Evolutionary conservation across 805 yeast genomes (phyloP).

Genomic region (Metschnikowia colocasiae): DNA sequence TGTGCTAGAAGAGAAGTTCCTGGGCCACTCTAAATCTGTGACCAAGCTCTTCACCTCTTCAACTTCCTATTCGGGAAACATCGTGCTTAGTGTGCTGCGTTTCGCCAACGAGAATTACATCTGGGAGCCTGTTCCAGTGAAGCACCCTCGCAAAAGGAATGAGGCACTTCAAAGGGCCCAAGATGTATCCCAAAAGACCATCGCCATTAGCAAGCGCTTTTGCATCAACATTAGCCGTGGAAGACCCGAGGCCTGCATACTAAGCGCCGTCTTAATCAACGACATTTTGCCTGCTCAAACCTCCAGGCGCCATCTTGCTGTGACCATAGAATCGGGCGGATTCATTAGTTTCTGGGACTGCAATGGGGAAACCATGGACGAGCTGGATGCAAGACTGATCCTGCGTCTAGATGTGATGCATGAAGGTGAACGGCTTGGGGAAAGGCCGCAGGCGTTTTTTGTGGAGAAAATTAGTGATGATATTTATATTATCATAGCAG

Average conservation of each 20-base stretch:
- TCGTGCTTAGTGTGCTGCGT: slow-evolving; percentile 36
- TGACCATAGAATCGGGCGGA: slow-evolving; percentile 30
- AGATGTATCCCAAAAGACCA: neutral
- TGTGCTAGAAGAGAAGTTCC: slow-evolving; percentile 47
- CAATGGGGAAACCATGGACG: slow-evolving; percentile 28
- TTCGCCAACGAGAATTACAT: slow-evolving; percentile 37
- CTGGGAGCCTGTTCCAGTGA: slow-evolving; percentile 38
- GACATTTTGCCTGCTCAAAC: slow-evolving; percentile 20
- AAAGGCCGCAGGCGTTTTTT: slow-evolving; percentile 25
- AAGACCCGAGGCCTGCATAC: slow-evolving; percentile 19
- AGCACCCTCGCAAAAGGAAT: neutral
- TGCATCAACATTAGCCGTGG: slow-evolving; percentile 20
- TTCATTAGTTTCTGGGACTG: slow-evolving; percentile 63
- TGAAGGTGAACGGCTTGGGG: slow-evolving; percentile 5
- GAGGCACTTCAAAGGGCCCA: neutral
- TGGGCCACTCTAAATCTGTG: slow-evolving; percentile 86
- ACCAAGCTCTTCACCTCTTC: slow-evolving; percentile 61
- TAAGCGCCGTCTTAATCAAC: slow-evolving; percentile 32
- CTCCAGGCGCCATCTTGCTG: slow-evolving; percentile 30
- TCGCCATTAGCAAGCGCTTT: slow-evolving; percentile 34
- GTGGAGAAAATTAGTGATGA: slow-evolving; percentile 15
- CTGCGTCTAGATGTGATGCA: slow-evolving; percentile 12
- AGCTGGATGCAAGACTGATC: slow-evolving; percentile 27
- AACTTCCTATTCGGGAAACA: slow-evolving; percentile 24
- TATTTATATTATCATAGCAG: slow-evolving; percentile 45